Evolutionary conservation across 805 yeast species (phyloP), one percentile per base, ranked within the genome.

Genomic region (Zygotorulaspora danielsina): DNA sequence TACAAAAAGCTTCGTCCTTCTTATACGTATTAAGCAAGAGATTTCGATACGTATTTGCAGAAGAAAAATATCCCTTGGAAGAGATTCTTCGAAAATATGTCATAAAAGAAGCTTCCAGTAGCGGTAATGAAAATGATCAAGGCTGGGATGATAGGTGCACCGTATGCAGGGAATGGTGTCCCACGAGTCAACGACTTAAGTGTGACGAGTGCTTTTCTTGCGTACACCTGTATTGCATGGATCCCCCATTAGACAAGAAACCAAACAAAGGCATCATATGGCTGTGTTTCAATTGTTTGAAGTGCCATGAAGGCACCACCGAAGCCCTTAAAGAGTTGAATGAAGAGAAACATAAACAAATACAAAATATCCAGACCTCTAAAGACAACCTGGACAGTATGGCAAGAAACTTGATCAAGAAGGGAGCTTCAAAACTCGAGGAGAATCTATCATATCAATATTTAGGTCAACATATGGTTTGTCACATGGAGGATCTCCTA

Each of bases 211-310:
- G 97, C 59, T 69, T 70, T 9, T 70, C 73, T 12, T 69, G 69
- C 42, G 86, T 79, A 49, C 97, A 89, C 64, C 75, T 88, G 76
- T 68, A 78, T 25, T 89, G 97, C 54, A 72, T 88, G 34, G 85
- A 82, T 44, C 96, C 96, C 1, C 96, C 96, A 1, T 62, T 87
- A 27, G 58, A 75, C 37, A 75, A 76, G 46, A 84, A 84, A 53
- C 96, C 96, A 1, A 79, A 84, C 31, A 66, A 94, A 41, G 96
- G 95, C 1, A 84, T 86, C 56, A 84, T 87, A 6, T 89, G 96
- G 96, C 74, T 86, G 18, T 88, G 97, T 67, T 89, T 85, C 19
- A 58, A 67, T 4, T 88, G 97, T 64, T 71, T 81, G n/a, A 74
- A 76, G 49, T 71, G 67, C 21, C 72, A 74, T 36, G 82, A 79